Evolutionary conservation across 805 yeast species (phyloP).

Genomic region (Hanseniaspora guilliermondii): DNA sequence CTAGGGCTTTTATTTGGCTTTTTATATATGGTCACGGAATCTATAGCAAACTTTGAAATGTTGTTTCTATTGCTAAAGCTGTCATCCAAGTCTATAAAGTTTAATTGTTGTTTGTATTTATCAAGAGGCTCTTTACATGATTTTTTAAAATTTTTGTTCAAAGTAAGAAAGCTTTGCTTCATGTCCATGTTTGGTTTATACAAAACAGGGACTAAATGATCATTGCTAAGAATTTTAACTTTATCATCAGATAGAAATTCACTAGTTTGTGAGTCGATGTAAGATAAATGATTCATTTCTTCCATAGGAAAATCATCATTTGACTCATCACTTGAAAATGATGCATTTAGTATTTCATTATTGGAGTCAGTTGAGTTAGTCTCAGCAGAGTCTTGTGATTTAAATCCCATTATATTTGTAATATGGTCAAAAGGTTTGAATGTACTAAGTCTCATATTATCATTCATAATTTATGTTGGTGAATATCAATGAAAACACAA

Average conservation of each 20-base stretch:
- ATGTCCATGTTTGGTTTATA: neutral
- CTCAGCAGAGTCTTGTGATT: neutral
- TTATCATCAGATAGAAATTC: neutral
- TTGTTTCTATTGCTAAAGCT: neutral
- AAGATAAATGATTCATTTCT: neutral
- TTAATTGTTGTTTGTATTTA: too few relatives aligned
- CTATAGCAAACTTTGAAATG: neutral
- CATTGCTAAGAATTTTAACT: neutral
- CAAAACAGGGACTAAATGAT: neutral
- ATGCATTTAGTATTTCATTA: too few relatives aligned
- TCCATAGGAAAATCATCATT: neutral
- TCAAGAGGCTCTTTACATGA: too few relatives aligned
- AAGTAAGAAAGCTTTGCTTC: neutral
- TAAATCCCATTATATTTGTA: neutral
- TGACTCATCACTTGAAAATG: neutral
- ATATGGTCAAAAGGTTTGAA: neutral
- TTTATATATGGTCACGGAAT: neutral
- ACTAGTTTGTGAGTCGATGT: slow-evolving; percentile 1
- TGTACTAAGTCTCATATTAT: slow-evolving; percentile 2
- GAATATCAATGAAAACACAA: neutral
- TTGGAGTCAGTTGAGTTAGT: neutral
- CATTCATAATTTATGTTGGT: neutral
- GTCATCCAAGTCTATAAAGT: neutral
- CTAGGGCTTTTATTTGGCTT: neutral
- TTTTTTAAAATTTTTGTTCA: neutral